phyloP scores from a whole-genome alignment of 2,329 filamentous ascomycete species.

The Thielaviopsis populi region DNA sequence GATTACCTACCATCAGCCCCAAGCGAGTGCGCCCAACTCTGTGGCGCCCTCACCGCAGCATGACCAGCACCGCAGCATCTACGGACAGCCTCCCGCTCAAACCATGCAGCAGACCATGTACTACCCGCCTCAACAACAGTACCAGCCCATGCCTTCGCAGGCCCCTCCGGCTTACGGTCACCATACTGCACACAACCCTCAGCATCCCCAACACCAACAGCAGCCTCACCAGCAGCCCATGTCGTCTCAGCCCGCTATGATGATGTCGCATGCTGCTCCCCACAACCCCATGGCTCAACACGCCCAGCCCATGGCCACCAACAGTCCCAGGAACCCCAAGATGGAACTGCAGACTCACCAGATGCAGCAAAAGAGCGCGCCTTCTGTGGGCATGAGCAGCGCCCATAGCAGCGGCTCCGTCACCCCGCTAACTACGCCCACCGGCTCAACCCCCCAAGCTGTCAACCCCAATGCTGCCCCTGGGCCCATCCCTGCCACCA shows the following conservation, averaged over 20 bases:
- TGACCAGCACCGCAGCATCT: slow-evolving; percentile 79
- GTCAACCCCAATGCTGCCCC: slow-evolving; percentile 84
- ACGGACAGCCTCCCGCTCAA: slow-evolving; percentile 63
- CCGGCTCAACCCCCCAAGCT: slow-evolving; percentile 32
- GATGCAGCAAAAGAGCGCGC: slow-evolving; percentile 37
- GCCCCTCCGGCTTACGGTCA: slow-evolving; percentile 46
- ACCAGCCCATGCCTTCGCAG: slow-evolving; percentile 52
- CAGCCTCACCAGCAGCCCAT: slow-evolving; percentile 41
- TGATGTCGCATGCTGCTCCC: slow-evolving; percentile 47
- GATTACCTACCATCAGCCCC: slow-evolving; percentile 81
- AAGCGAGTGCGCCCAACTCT: slow-evolving; percentile 87
- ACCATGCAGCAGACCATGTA: slow-evolving; percentile 74
- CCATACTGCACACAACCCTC: slow-evolving; percentile 38
- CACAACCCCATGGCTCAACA: slow-evolving; percentile 41
- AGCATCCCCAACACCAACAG: slow-evolving; percentile 39
- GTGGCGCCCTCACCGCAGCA: slow-evolving; percentile 80
- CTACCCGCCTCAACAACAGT: slow-evolving; percentile 46
- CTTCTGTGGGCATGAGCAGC: slow-evolving; percentile 27
- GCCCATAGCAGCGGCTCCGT: slow-evolving; percentile 22
- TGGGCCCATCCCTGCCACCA: slow-evolving; percentile 91
- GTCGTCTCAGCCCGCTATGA: slow-evolving; percentile 49
- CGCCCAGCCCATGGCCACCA: slow-evolving; percentile 38
- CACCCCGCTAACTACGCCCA: slow-evolving; percentile 31
- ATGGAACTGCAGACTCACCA: slow-evolving; percentile 48
- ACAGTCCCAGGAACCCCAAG: slow-evolving; percentile 46